These are phyloP conservation scores for Phialophora macrospora DNA, from an alignment of 2,329 filamentous ascomycete genomes.

Conservation along the genomic window DNA sequence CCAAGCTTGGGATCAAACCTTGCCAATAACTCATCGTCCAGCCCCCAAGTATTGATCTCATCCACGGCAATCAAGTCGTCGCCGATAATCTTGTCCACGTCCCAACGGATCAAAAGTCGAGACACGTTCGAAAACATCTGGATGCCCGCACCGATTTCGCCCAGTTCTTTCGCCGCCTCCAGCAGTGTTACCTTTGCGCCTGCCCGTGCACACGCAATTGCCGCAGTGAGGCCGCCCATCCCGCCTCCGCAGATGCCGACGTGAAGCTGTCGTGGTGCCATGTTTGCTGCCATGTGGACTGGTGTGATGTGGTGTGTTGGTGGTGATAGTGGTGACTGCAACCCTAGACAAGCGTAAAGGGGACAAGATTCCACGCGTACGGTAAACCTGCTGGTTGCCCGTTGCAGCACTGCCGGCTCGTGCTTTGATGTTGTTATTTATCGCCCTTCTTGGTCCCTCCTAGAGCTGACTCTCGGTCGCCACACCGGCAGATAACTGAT, in stretches of 20 bases:
- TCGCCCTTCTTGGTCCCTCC: neutral
- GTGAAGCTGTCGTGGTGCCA: slow-evolving; percentile 27
- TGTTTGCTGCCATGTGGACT: neutral
- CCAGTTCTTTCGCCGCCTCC: slow-evolving; percentile 49
- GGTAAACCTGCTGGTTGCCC: neutral
- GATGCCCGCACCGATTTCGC: slow-evolving; percentile 46
- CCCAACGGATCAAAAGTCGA: slow-evolving; percentile 49
- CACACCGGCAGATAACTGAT: neutral
- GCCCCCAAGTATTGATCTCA: slow-evolving; percentile 47
- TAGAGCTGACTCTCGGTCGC: neutral
- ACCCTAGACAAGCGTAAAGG: neutral
- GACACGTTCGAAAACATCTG: slow-evolving; percentile 52
- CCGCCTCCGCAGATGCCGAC: slow-evolving; percentile 48
- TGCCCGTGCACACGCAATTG: slow-evolving; percentile 50
- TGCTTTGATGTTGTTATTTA: neutral
- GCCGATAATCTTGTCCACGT: slow-evolving; percentile 49
- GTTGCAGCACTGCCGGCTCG: neutral
- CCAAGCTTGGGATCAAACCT: slow-evolving; percentile 29
- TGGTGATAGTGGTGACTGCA: neutral
- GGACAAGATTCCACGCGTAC: neutral
- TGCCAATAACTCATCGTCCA: slow-evolving; percentile 32
- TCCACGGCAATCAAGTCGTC: slow-evolving; percentile 49
- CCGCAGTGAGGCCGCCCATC: slow-evolving; percentile 51
- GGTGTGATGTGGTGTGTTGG: neutral
- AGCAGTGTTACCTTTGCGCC: slow-evolving; percentile 50